Evolutionary conservation across 2,329 filamentous ascomycete species (phyloP), one percentile per base, ranked within the genome.

Genomic region (Metarhizium anisopliae): DNA sequence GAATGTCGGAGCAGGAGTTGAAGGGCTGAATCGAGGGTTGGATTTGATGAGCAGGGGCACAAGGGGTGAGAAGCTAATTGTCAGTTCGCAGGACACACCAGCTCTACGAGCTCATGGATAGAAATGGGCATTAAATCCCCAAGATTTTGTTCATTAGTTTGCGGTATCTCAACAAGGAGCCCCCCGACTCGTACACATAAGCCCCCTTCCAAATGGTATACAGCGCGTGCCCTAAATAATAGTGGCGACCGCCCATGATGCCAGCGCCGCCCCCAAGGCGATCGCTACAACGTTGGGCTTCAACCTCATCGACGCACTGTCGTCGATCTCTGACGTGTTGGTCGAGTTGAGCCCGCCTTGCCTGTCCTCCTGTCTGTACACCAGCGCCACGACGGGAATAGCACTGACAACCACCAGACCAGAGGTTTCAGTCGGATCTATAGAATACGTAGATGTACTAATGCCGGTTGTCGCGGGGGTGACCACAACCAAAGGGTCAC

Each of bases 41-140:
- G 14, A 61, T 47, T 50, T 45, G n/a, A 61, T 63, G 47, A 35
- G 51, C 38, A 45, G 49, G 11, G 59, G 62, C 1, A 30, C 59
- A 13, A 61, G 60, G 6, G 62, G 61, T 18, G 54, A 63, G 55
- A 63, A 62, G 50, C 54, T 59, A 14, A 43, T 62, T 40, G 61
- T 61, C 29, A 51, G 47, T 38, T 35, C 62, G 7, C 59, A 55
- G 25, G n/a, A 16, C 6, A 45, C 18, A 16, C 18, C 18, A 25
- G 42, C n/a, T 20, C 18, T 2, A 45, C 42, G 42, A 20, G 18
- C 7, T 18, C n/a, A 20, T 8, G 8, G 18, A 20, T 5, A 6
- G 18, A 45, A 10, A 14, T 20, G 8, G 42, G 16, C 16, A 16
- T 43, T 4, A 14, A 43, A 6, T 43, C n/a, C 40, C 6, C 10